These are phyloP conservation scores for Thelephora terrestris DNA, from an alignment of 1,284 basidiomycete species.

Conservation along the genomic window DNA sequence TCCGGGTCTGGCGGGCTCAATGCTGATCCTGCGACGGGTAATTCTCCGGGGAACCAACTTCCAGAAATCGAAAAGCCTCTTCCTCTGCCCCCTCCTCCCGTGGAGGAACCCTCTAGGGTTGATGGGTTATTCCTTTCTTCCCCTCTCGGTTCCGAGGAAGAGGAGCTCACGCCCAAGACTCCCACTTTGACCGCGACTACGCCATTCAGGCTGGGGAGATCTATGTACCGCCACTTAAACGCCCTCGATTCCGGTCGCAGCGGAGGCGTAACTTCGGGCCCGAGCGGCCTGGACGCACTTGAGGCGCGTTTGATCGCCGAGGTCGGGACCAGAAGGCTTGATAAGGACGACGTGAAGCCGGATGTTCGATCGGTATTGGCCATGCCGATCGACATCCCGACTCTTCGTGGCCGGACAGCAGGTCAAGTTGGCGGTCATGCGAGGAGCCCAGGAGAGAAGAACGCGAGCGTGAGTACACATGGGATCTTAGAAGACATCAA, in stretches of 20 bases:
- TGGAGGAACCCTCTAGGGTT: conserved; percentile 23
- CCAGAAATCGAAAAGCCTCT: conserved; percentile 44
- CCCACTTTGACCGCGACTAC: conserved; percentile 40
- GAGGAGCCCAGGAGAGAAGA: neutral
- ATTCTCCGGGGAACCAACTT: neutral
- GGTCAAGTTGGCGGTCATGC: conserved; percentile 11
- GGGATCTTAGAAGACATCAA: conserved; percentile 34
- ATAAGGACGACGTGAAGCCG: conserved; percentile 23
- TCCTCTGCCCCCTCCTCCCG: conserved; percentile 41
- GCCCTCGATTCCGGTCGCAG: conserved; percentile 8
- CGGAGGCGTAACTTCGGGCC: conserved; percentile 13
- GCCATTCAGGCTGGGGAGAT: conserved; percentile 26
- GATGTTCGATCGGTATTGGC: conserved; percentile 39
- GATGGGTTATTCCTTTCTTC: conserved; percentile 23
- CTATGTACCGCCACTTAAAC: neutral
- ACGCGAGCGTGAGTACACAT: conserved; percentile 12
- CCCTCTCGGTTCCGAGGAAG: neutral
- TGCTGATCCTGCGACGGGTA: neutral
- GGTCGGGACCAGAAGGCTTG: conserved; percentile 53
- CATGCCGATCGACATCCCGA: conserved; percentile 32
- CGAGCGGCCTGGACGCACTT: conserved; percentile 51
- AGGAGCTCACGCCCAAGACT: conserved; percentile 33
- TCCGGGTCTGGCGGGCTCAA: conserved; percentile 8
- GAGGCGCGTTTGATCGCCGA: conserved; percentile 51
- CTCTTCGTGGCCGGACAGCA: conserved; percentile 5